Evolutionary conservation across 2,329 filamentous ascomycete species (phyloP), one percentile per base, ranked within the genome.

Genomic region (Ophiostoma piceae): DNA sequence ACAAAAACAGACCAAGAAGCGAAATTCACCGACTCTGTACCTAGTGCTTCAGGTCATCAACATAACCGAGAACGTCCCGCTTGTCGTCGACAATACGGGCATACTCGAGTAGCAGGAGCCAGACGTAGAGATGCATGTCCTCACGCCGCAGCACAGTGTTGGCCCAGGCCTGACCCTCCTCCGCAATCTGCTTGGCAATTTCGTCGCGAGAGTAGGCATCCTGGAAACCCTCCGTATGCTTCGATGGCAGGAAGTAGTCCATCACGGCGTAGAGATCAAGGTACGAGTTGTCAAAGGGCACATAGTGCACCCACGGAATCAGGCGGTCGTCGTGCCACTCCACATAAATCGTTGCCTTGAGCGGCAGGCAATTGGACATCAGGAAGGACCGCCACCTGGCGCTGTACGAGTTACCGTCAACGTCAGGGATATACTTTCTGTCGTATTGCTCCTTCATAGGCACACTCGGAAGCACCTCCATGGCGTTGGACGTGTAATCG

Each of bases 271-370:
- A 91, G 2, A 91, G 76, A 67, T 92, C 90, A 66, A 85, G 79
- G 72, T 86, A 90, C 0, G 85, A 84, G 74, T 88, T 89, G 76
- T 91, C 88, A 75, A 92, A 83, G 1, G 90, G 90, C 1, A 89
- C 85, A 73, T 90, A 92, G 78, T 92, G 90, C 71, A 84, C 80
- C 90, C 90, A 92, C 0, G 89, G 85, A 11, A 87, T 79, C 0
- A 92, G 80, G 9, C 90, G 83, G 64, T 86, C 84, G 76, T 92
- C 89, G 76, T 92, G 90, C 90, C 90, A 92, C 76, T 92, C 90
- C 4, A 85, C 80, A 76, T 90, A 92, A 57, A 92, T 83, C 1
- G 90, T 92, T 8, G 87, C 84, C 78, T 92, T 92, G 76, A 92
- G 84, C 1, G 88, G 87, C 39, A 90, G 77, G 62, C 84, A 87